Conservation (phyloP, 345 rosid species). For the Gossypium rotundifolium region DNA sequence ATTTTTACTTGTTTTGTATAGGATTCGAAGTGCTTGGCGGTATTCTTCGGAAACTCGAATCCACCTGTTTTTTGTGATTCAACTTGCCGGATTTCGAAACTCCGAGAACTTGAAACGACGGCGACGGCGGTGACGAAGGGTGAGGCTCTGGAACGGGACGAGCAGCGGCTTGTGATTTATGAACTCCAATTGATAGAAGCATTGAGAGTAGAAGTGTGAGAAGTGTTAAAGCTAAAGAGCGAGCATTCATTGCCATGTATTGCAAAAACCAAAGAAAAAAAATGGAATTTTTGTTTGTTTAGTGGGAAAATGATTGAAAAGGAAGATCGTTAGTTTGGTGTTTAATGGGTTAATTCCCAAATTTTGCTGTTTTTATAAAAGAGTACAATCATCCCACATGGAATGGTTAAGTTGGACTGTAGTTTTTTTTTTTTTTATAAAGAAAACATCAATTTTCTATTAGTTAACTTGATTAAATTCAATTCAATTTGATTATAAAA, state of each 20-base stretch:
- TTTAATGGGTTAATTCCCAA: background rate
- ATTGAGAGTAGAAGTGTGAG: constrained; percentile 28
- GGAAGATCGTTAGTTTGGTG: background rate
- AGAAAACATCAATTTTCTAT: no score
- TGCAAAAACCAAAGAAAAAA: no score
- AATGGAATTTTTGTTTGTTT: background rate
- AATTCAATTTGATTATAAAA: no score
- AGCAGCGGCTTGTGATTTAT: no score
- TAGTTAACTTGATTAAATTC: no score
- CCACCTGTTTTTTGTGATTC: constrained; percentile 33
- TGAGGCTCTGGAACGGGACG: no score
- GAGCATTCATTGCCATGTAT: constrained; percentile 35
- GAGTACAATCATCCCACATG: no score
- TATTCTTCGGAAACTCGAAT: constrained; percentile 50
- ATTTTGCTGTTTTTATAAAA: background rate
- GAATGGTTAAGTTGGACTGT: no score
- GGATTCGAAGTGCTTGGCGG: constrained; percentile 80
- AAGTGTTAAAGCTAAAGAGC: constrained; percentile 24
- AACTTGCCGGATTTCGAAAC: constrained; percentile 30
- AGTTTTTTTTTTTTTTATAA: background rate
- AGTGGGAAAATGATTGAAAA: constrained; percentile 11
- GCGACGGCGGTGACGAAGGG: no score
- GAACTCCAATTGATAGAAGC: constrained; percentile 4
- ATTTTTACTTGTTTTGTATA: constrained; percentile 65
- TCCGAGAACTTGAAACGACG: constrained; percentile 22